A percentile compares a stretch with the other conserved stretches of the same genome.
Evolutionary conservation across 192 early-diverging fungal genomes (phyloP).

Genomic region (Chytriomyces sp.): DNA sequence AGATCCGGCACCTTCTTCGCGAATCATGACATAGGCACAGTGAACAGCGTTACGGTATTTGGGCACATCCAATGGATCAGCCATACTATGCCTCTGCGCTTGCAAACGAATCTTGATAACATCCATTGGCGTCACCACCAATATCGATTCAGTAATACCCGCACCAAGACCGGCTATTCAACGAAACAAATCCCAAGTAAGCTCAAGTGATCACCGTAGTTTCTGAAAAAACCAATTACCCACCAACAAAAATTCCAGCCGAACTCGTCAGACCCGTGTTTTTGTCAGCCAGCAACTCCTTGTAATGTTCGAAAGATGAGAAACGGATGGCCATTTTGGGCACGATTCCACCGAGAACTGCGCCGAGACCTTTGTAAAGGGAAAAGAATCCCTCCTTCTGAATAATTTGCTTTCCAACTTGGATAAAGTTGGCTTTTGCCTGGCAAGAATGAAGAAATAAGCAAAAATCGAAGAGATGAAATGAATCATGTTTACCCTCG

Average conservation of each 20-base stretch:
- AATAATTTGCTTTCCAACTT: conserved; percentile 84
- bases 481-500: conserved; percentile 54
- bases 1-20: conserved; percentile 83
- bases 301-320: conserved; percentile 94
- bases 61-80: conserved; percentile 93
- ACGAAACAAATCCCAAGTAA: conserved; percentile 88
- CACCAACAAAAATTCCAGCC: conserved; percentile 73
- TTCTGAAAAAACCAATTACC: no score
- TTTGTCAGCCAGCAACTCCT: conserved; percentile 73
- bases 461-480: no score
- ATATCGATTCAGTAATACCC: conserved; percentile 90
- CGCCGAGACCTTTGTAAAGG: conserved; percentile 97
- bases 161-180: conserved; percentile 90
- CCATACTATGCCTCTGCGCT: conserved; percentile 93
- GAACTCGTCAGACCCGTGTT: conserved; percentile 66
- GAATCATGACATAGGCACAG: conserved; percentile 87
- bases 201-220: no score
- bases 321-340: conserved; percentile 99
- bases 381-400: conserved; percentile 86
- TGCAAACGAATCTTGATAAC: conserved; percentile 99
- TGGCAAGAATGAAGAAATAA: not conserved
- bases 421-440: conserved; percentile 71
- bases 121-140: conserved; percentile 98
- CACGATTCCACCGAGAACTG: conserved; percentile 94
- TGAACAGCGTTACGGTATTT: conserved; percentile 96